A percentile compares a stretch with the other conserved stretches of the same genome.
phyloP scores from a whole-genome alignment of 2,329 filamentous ascomycete genomes.

The Fusarium foetens region DNA sequence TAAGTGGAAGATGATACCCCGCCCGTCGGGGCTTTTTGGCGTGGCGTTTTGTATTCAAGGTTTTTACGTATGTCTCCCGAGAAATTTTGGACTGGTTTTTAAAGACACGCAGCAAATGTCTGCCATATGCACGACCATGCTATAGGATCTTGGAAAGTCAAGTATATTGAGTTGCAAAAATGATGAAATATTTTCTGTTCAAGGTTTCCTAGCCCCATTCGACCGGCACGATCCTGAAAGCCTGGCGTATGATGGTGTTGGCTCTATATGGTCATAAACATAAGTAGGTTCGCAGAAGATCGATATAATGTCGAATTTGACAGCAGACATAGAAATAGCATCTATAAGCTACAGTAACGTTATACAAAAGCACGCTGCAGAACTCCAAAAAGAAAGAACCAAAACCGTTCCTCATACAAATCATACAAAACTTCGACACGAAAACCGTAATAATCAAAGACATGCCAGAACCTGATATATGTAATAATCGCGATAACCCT shows the following conservation, averaged over 20 bases:
- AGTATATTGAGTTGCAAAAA: not conserved
- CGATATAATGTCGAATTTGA: not conserved
- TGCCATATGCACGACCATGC: not conserved
- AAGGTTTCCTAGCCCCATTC: not conserved
- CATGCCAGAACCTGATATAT: slow-evolving; percentile 12
- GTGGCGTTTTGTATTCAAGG: slow-evolving; percentile 42
- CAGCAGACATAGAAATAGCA: not conserved
- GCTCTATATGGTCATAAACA: not conserved
- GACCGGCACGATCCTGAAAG: not conserved
- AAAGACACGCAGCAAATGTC: not conserved
- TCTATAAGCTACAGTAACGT: not conserved
- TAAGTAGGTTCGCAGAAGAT: not conserved
- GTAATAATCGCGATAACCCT: slow-evolving; percentile 2
- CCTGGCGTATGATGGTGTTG: not conserved
- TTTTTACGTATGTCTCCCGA: slow-evolving; percentile 19
- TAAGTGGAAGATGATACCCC: slow-evolving; percentile 41
- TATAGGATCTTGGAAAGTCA: slow-evolving; percentile 4
- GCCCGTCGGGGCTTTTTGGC: slow-evolving; percentile 43
- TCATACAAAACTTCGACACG: slow-evolving; percentile 22
- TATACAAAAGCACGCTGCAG: slow-evolving; percentile 19
- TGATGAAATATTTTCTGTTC: not conserved
- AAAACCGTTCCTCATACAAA: slow-evolving; percentile 24
- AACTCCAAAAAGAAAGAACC: slow-evolving; percentile 22
- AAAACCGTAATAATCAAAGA: not conserved
- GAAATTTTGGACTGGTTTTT: not conserved